Conservation (phyloP, 345 rosid species). For the Dipteronia dyeriana region DNA sequence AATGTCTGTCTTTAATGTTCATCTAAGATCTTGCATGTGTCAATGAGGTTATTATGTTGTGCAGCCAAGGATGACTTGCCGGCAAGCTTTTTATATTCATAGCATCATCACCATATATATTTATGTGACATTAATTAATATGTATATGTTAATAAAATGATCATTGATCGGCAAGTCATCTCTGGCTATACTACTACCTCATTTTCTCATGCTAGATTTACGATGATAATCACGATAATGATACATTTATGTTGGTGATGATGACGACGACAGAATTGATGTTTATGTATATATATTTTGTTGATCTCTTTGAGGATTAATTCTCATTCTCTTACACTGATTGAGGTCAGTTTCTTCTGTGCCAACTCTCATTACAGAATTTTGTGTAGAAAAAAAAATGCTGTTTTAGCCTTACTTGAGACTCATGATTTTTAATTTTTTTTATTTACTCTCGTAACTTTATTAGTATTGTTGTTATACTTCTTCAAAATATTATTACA, state of each 20-base stretch:
- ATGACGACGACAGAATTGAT: no score
- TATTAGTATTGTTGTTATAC: no score
- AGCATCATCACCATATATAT: not conserved
- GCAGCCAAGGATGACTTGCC: constrained; percentile 96
- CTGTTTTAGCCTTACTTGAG: not conserved
- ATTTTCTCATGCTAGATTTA: constrained; percentile 59
- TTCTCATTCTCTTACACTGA: not conserved
- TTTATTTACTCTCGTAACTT: no score
- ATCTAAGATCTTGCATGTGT: constrained; percentile 65
- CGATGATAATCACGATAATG: constrained; percentile 33
- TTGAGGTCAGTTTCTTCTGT: not conserved
- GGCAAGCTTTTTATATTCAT: constrained; percentile 16
- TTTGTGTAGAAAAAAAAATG: no score
- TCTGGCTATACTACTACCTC: constrained; percentile 56
- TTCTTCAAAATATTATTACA: no score
- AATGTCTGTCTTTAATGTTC: constrained; percentile 20
- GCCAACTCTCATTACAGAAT: no score
- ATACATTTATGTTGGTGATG: not conserved
- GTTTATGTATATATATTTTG: no score
- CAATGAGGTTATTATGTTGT: constrained; percentile 37
- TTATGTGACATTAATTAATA: not conserved
- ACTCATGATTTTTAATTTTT: not conserved
- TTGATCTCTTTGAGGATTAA: no score
- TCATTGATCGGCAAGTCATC: constrained; percentile 53
- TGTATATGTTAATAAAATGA: not conserved